These are phyloP conservation scores for Aquilaria agallochum DNA, from an alignment of 441 rosid species.

Conservation along the genomic window DNA sequence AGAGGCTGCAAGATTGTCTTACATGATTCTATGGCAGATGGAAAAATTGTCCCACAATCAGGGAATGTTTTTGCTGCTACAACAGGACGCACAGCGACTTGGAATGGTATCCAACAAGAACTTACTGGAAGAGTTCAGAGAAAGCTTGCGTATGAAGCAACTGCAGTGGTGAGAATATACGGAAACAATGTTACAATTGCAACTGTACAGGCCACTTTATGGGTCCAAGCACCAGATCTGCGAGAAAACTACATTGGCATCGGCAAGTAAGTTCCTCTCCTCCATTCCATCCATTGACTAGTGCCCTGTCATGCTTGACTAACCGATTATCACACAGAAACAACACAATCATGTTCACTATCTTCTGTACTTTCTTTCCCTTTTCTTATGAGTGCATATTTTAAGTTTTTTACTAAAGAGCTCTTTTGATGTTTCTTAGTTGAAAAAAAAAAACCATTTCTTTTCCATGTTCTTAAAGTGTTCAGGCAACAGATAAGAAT, in stretches of 20 bases:
- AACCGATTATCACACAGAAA: too few relatives aligned
- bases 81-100: conserved; percentile 70
- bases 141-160: conserved; percentile 63
- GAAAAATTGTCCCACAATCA: conserved; percentile 55
- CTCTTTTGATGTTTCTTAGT: too few relatives aligned
- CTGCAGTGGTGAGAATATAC: conserved; percentile 61
- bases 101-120: conserved; percentile 96
- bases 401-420: too few relatives aligned
- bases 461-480: conserved; percentile 22
- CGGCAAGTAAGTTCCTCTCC: conserved; percentile 48
- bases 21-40: conserved; percentile 73
- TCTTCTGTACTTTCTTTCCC: too few relatives aligned
- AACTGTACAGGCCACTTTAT: conserved; percentile 65
- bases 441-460: too few relatives aligned
- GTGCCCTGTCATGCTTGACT: too few relatives aligned
- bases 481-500: conserved; percentile 71
- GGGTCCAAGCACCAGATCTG: conserved; percentile 63
- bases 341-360: too few relatives aligned
- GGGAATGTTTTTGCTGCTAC: conserved; percentile 78
- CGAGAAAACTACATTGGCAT: conserved; percentile 74
- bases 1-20: conserved; percentile 69
- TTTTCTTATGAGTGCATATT: too few relatives aligned
- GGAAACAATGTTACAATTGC: conserved; percentile 58
- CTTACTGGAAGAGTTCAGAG: conserved; percentile 70
- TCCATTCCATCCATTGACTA: not conserved